A percentile compares a stretch with the other conserved stretches of the same genome.
phyloP scores from a whole-genome alignment of 345 rosid species.

The Arabis alpina region DNA sequence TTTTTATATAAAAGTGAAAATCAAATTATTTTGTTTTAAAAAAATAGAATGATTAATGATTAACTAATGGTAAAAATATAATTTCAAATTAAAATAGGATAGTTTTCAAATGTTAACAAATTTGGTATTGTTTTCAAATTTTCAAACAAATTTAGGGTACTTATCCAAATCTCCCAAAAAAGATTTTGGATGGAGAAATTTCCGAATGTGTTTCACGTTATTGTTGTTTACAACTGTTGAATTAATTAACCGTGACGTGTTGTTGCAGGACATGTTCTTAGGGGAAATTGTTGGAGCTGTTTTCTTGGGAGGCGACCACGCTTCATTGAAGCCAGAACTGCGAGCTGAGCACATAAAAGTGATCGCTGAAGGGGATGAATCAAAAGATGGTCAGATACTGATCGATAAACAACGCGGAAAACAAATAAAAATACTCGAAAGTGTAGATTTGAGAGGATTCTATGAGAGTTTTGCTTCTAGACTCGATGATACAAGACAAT shows the following conservation, averaged over 20 bases:
- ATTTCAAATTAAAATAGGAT: no score
- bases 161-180: no score
- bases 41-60: no score
- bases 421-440: constrained; percentile 51
- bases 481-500: constrained; percentile 56
- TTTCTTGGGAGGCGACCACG: constrained; percentile 50
- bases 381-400: constrained; percentile 59
- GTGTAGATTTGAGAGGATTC: constrained; percentile 48
- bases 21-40: no score
- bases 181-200: no score
- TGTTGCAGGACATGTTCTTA: constrained; percentile 67
- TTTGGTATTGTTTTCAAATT: no score
- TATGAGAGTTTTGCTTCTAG: constrained; percentile 52
- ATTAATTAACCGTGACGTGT: neutral
- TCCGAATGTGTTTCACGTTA: no score
- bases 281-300: constrained; percentile 88
- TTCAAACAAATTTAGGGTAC: no score
- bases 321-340: constrained; percentile 49
- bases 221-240: no score
- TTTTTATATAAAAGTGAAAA: no score
- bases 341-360: constrained; percentile 53
- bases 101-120: no score
- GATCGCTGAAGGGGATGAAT: constrained; percentile 58
- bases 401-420: constrained; percentile 52
- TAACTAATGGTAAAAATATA: no score